Evolutionary conservation across 2,329 filamentous ascomycete species (phyloP).

Genomic region (Aspergillus sp.): DNA sequence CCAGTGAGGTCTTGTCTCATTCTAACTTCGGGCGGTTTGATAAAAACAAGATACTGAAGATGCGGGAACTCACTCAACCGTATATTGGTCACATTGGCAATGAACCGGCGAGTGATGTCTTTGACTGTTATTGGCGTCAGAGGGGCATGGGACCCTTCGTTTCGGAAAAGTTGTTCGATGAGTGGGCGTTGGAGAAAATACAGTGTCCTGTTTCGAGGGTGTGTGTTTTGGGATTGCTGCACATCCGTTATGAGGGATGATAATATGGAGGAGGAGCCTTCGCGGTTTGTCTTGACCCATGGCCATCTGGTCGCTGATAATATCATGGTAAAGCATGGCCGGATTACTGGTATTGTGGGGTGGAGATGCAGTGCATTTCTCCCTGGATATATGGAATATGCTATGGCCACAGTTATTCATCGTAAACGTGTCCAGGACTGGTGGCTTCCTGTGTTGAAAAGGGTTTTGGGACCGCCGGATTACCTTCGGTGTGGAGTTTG

Average conservation of each 20-base stretch:
- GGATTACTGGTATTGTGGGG: conserved; percentile 37
- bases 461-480: neutral
- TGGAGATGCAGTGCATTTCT: conserved; percentile 45
- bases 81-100: conserved; percentile 21
- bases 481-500: neutral
- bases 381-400: conserved; percentile 36
- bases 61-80: neutral
- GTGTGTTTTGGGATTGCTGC: conserved; percentile 21
- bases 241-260: conserved; percentile 7
- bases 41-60: conserved; percentile 11
- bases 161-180: conserved; percentile 22
- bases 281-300: conserved; percentile 15
- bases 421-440: neutral
- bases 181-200: conserved; percentile 20
- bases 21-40: neutral
- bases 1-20: neutral
- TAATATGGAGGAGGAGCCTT: conserved; percentile 4
- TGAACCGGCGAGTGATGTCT: conserved; percentile 16
- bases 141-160: conserved; percentile 27
- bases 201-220: conserved; percentile 13
- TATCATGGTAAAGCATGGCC: conserved; percentile 30
- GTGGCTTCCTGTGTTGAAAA: conserved; percentile 1
- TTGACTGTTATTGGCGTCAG: conserved; percentile 12
- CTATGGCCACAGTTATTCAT: neutral
- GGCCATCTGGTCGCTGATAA: conserved; percentile 20